phyloP scores from a whole-genome alignment of 208 protist genomes.

The Trypanosomatidae sp. region DNA sequence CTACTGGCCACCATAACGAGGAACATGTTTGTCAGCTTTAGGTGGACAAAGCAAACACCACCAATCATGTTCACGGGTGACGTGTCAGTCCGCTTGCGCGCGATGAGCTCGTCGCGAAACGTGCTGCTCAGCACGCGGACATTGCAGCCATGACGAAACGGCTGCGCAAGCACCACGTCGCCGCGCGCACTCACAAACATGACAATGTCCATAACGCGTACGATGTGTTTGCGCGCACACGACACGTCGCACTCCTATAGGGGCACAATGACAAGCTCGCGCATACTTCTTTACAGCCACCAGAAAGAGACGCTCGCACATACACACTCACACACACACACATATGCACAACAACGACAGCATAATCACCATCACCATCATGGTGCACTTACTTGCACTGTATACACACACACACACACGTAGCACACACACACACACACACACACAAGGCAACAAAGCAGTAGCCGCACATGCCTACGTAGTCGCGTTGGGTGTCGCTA shows the following conservation, averaged over 20 bases:
- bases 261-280: too few species aligned
- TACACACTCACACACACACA: too few species aligned
- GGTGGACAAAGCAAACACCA: constrained; percentile 82
- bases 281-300: too few species aligned
- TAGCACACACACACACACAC: constrained; percentile 1
- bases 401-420: too few species aligned
- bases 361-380: too few species aligned
- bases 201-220: constrained; percentile 63
- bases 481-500: too few species aligned
- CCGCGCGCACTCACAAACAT: constrained; percentile 85
- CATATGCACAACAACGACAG: too few species aligned
- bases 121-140: constrained; percentile 68
- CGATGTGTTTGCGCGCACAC: too few species aligned
- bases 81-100: constrained; percentile 42
- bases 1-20: constrained; percentile 85
- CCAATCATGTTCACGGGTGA: constrained; percentile 87
- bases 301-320: too few species aligned
- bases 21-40: constrained; percentile 86
- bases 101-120: constrained; percentile 81
- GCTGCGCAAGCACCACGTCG: constrained; percentile 74
- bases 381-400: too few species aligned
- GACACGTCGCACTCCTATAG: too few species aligned
- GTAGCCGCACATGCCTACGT: too few species aligned
- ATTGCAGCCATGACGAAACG: constrained; percentile 66
- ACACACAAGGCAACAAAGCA: not conserved